Evolutionary conservation across 805 yeast species (phyloP), one percentile per base, ranked within the genome.

Genomic region (Candida fluviatilis): DNA sequence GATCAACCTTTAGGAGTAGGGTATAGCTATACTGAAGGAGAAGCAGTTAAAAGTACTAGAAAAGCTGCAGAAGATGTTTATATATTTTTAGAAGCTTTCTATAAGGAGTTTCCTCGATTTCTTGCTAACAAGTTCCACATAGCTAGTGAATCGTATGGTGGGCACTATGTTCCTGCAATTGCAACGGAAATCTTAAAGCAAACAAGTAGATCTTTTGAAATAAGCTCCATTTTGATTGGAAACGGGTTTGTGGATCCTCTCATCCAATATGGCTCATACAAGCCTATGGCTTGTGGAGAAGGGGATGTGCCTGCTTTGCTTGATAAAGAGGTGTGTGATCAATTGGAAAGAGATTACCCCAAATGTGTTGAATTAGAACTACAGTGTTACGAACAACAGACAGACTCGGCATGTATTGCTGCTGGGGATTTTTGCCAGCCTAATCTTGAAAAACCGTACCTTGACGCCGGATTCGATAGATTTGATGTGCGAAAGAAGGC

Each of bases 221-320:
- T 88, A 48, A 64, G 82, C 7, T 85, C 95, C 3, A 78, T 89
- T n/a, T 55, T 90, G 57, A 86, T 90, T 49, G 97, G 97, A 39
- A 90, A 90, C 58, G 97, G 97, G 36, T 75, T 87, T 48, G 84
- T 95, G 15, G 93, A 87, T 57, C 82, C 93, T 1, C 64, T 80
- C 36, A 70, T 73, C 30, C 96, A 88, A 67, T 76, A 80, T 51
- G 71, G 73, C 36, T 77, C 77, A 57, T 86, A 85, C 55, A 76
- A 81, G 56, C 90, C 90, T 41, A 88, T 90, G 96, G 90, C 91
- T 4, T 90, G 97, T 61, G 90, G 64, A 18, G 60, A 61, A 45
- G 69, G 66, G 32, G 69, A 67, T 4, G 48, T 58, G 39, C 45
- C 47, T 24, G 53, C 60, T 12, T 53, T 62, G 12, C 32, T 62